These are phyloP conservation scores for Leccinum solheimii DNA, from an alignment of 1,284 basidiomycete species.

Conservation along the genomic window DNA sequence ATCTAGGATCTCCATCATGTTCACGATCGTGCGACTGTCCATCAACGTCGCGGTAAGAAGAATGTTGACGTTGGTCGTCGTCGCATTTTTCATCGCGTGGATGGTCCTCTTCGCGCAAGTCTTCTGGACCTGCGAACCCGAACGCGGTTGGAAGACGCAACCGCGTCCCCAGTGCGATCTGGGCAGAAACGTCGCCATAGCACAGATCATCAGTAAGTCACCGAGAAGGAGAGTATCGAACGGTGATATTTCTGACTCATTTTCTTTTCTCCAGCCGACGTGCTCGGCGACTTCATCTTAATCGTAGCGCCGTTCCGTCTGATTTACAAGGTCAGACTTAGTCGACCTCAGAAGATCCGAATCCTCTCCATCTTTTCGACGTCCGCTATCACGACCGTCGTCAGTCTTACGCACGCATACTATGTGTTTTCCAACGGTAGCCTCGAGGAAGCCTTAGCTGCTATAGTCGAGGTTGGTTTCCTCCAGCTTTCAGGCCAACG, in stretches of 20 bases:
- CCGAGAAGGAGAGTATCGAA: too few relatives aligned
- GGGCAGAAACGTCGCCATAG: not conserved
- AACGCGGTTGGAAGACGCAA: constrained; percentile 5
- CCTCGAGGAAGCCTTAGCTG: constrained; percentile 2
- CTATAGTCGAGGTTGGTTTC: constrained; percentile 3
- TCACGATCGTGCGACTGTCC: constrained; percentile 4
- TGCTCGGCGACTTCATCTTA: constrained; percentile 4
- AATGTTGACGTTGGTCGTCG: not conserved
- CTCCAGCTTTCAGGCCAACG: not conserved
- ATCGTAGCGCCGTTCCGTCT: constrained; percentile 4
- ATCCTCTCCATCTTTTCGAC: constrained; percentile 6
- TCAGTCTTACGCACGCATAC: not conserved
- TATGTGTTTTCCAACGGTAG: constrained; percentile 2
- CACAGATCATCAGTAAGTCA: constrained; percentile 7
- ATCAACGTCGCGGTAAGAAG: not conserved
- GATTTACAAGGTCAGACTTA: constrained; percentile 3
- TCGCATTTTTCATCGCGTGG: not conserved
- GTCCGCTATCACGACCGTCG: constrained; percentile 8
- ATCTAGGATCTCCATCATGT: constrained; percentile 2
- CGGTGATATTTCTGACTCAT: not conserved
- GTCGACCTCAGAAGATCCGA: constrained; percentile 4
- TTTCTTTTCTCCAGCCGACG: not conserved
- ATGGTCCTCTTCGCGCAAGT: constrained; percentile 5
- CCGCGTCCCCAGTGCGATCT: not conserved
- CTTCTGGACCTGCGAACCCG: constrained; percentile 6